Evolutionary conservation across 176 grass and related monocot species (phyloP).

Genomic region (Thinopyrum elongatum): DNA sequence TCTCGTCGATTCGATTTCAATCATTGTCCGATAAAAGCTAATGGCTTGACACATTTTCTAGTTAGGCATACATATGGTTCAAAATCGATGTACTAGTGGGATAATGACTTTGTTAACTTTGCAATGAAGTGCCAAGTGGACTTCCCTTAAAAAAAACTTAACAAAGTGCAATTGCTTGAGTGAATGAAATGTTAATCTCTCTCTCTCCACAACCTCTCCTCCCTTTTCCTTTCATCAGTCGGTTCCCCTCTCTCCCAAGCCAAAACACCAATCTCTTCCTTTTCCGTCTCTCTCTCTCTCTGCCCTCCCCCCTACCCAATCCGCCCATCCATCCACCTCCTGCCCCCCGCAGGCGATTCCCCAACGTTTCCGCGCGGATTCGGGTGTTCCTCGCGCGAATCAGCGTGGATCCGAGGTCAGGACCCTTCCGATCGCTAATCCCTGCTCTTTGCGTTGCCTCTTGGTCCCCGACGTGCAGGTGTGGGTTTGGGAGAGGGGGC

Average conservation of each 20-base stretch:
- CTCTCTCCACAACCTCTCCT: not conserved
- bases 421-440: slow-evolving; percentile 19
- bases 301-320: not conserved
- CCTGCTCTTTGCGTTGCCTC: not conserved
- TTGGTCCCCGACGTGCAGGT: not conserved
- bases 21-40: no score
- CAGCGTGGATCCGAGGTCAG: slow-evolving; percentile 33
- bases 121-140: no score
- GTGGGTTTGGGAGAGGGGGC: not conserved
- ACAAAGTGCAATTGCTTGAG: not conserved
- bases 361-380: not conserved
- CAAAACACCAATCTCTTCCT: slow-evolving; percentile 17
- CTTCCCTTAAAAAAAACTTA: no score
- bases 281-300: not conserved
- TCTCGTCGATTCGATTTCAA: no score
- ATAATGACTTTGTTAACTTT: no score
- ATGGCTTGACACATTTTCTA: no score
- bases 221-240: not conserved
- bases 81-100: no score
- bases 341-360: not conserved
- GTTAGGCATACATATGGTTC: no score
- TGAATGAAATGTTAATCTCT: not conserved
- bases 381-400: not conserved
- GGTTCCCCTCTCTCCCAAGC: slow-evolving; percentile 8
- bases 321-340: not conserved